Conservation (phyloP, 2,329 filamentous ascomycete genomes). For the Stemphylium vesicarium region DNA sequence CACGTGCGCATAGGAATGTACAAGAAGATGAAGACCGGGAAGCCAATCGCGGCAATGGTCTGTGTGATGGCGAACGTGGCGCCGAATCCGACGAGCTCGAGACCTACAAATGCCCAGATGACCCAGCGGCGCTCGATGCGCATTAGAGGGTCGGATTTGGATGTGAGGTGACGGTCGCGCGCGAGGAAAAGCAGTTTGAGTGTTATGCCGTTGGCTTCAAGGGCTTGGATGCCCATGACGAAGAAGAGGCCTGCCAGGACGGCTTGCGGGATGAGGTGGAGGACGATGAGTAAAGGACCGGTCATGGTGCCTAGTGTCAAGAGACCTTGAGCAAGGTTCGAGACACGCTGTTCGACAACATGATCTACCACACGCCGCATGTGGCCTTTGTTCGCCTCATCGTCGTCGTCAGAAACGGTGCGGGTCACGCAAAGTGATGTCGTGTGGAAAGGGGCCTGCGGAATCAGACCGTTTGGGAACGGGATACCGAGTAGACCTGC, state of each 20-base stretch:
- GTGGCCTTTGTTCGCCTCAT: slow-evolving; percentile 52
- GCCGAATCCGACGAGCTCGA: slow-evolving; percentile 60
- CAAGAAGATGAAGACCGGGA: slow-evolving; percentile 63
- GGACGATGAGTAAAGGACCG: slow-evolving; percentile 59
- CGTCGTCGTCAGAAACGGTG: slow-evolving; percentile 50
- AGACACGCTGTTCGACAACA: slow-evolving; percentile 64
- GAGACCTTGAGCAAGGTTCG: slow-evolving; percentile 63
- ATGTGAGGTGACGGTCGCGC: slow-evolving; percentile 55
- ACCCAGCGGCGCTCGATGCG: slow-evolving; percentile 52
- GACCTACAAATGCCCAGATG: slow-evolving; percentile 58
- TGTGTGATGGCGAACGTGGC: slow-evolving; percentile 65
- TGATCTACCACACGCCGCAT: slow-evolving; percentile 51
- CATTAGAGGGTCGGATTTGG: slow-evolving; percentile 56
- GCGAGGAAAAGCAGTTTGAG: slow-evolving; percentile 59
- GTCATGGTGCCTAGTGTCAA: slow-evolving; percentile 64
- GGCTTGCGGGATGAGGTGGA: slow-evolving; percentile 61
- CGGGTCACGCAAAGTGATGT: slow-evolving; percentile 56
- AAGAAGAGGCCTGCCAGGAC: slow-evolving; percentile 65
- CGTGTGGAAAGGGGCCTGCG: slow-evolving; percentile 66
- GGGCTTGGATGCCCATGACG: slow-evolving; percentile 61
- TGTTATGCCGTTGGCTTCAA: slow-evolving; percentile 62
- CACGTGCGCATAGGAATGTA: slow-evolving; percentile 62
- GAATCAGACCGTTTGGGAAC: slow-evolving; percentile 65
- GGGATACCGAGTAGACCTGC: slow-evolving; percentile 63
- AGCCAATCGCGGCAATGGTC: slow-evolving; percentile 65